Percentiles rank a stretch among this genome's conserved stretches.
Conservation (phyloP, 2,329 filamentous ascomycete genomes). For the Claviceps arundinis region DNA sequence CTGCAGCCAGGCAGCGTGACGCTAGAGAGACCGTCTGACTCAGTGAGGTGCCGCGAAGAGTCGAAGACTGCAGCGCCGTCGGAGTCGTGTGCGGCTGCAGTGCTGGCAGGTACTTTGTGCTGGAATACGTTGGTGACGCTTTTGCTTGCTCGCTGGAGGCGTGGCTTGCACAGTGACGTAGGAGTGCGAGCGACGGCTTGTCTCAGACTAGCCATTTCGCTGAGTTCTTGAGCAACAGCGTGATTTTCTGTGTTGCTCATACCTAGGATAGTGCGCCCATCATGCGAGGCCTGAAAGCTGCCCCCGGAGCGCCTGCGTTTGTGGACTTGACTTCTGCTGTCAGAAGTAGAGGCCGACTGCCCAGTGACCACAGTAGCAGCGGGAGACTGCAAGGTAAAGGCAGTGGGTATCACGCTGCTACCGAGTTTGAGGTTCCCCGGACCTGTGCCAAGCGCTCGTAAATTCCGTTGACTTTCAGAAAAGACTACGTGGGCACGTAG, state of each 20-base stretch:
- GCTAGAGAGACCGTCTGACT: neutral
- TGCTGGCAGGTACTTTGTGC: constrained; percentile 6
- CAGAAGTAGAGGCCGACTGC: neutral
- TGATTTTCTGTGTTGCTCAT: constrained; percentile 29
- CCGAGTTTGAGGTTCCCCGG: constrained; percentile 15
- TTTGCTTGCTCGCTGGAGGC: constrained; percentile 27
- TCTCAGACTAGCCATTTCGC: constrained; percentile 25
- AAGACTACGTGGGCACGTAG: constrained; percentile 58
- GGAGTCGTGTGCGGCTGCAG: constrained; percentile 7
- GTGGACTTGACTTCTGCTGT: constrained; percentile 18
- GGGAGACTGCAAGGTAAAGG: neutral
- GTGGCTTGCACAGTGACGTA: constrained; percentile 23
- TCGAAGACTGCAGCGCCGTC: constrained; percentile 16
- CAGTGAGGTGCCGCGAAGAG: constrained; percentile 15
- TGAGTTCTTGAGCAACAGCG: constrained; percentile 29
- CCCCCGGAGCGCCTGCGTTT: constrained; percentile 37
- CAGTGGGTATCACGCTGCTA: constrained; percentile 7
- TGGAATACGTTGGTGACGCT: constrained; percentile 22
- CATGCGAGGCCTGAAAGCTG: constrained; percentile 28
- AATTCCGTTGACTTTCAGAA: constrained; percentile 48
- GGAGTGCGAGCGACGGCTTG: constrained; percentile 13
- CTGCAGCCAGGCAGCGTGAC: neutral
- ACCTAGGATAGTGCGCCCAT: constrained; percentile 23
- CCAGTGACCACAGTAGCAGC: neutral
- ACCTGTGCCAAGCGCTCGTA: constrained; percentile 31